phyloP scores from a whole-genome alignment of 2,329 filamentous ascomycete genomes.

The Diaporthe australafricana region DNA sequence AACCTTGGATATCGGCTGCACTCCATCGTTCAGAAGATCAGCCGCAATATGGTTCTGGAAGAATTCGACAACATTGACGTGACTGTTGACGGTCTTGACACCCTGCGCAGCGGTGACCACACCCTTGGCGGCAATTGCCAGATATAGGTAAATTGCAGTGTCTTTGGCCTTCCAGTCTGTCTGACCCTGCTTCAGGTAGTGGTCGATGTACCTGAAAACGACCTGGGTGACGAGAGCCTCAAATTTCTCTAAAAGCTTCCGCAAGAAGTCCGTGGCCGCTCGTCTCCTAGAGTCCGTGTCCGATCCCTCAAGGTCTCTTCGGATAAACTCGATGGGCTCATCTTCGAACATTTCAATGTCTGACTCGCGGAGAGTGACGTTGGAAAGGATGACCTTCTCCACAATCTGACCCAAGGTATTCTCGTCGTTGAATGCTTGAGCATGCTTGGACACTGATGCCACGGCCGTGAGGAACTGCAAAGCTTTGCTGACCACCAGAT shows the following conservation, averaged over 20 bases:
- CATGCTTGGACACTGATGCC: constrained; percentile 81
- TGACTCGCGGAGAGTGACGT: constrained; percentile 89
- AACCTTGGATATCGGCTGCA: constrained; percentile 91
- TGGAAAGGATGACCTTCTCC: constrained; percentile 95
- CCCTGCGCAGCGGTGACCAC: constrained; percentile 87
- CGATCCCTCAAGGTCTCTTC: constrained; percentile 93
- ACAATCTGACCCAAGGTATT: constrained; percentile 86
- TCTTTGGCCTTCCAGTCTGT: constrained; percentile 97
- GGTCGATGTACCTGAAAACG: constrained; percentile 87
- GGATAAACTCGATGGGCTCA: constrained; percentile 98
- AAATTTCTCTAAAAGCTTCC: constrained; percentile 89
- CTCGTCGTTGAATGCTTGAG: constrained; percentile 86
- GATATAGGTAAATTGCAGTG: constrained; percentile 96
- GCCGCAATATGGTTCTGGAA: constrained; percentile 92
- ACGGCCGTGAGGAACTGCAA: constrained; percentile 95
- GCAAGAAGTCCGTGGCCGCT: constrained; percentile 93
- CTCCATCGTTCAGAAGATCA: constrained; percentile 81
- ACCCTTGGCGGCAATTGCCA: constrained; percentile 93
- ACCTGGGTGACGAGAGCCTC: constrained; percentile 86
- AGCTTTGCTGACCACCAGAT: constrained; percentile 93
- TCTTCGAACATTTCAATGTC: constrained; percentile 98
- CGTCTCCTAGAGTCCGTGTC: constrained; percentile 93
- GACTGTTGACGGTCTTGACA: constrained; percentile 88
- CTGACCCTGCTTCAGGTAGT: constrained; percentile 85
- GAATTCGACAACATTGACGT: constrained; percentile 91